These are phyloP conservation scores for Ambrosiella cleistominuta DNA, from an alignment of 2,329 filamentous ascomycete genomes.

Conservation along the genomic window DNA sequence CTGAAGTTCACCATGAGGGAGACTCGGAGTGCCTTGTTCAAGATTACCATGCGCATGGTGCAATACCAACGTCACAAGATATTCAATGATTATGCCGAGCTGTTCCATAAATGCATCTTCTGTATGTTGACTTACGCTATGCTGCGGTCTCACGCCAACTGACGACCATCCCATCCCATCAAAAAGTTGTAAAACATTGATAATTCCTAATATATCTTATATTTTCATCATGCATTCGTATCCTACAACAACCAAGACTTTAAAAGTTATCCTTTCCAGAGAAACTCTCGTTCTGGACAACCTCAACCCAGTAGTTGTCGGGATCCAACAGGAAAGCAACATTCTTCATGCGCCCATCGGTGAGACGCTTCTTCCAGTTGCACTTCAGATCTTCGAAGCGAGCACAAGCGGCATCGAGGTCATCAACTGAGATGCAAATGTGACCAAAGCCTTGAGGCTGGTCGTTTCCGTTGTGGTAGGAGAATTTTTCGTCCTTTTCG, in stretches of 20 bases:
- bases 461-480: conserved; percentile 83
- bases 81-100: conserved; percentile 11
- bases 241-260: conserved; percentile 22
- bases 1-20: conserved; percentile 1
- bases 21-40: conserved; percentile 4
- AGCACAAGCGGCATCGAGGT: conserved; percentile 72
- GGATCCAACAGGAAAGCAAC: conserved; percentile 84
- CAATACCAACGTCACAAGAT: conserved; percentile 8
- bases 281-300: conserved; percentile 62
- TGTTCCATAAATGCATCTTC: conserved; percentile 12
- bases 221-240: background rate
- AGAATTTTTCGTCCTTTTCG: conserved; percentile 68
- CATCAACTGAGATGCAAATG: conserved; percentile 78
- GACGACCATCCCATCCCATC: background rate
- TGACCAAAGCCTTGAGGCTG: conserved; percentile 90
- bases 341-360: conserved; percentile 83
- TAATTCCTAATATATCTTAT: background rate
- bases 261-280: conserved; percentile 35
- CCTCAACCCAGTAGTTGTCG: conserved; percentile 68
- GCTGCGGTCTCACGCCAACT: background rate
- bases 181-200: too few species aligned
- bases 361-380: conserved; percentile 88
- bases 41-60: conserved; percentile 5
- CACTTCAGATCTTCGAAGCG: conserved; percentile 69
- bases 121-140: conserved; percentile 8